Base-by-base conservation (phyloP, 768 basidiomycete species). In the Tulasnella calospora region DNA sequence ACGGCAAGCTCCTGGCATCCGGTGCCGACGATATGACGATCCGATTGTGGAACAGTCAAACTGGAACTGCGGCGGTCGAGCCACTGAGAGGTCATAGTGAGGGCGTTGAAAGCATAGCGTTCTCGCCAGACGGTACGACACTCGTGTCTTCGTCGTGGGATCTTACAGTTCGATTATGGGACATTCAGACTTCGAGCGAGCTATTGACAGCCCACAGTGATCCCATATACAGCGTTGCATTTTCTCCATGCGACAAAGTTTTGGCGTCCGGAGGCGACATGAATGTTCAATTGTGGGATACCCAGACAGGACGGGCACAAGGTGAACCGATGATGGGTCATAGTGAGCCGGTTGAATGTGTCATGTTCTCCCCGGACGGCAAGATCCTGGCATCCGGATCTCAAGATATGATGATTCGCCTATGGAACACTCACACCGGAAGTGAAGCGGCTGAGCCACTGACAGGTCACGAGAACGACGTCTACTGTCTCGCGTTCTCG, bases 81-180 rank as follows among this genome's bases (percentile, higher is more conserved):
- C 73, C 79, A 12, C 51, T 79, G 15, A 38, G 10, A 17, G 79
- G 79, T 15, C 80, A 80, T 51, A 47, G 35, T 1, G 51, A 74
- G 27, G 85, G 85, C 4, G 85, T 87, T 72, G 86, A 85, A 1
- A 83, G 82, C 57, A 85, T 86, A 76, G 81, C 83, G 80, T 84
- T 86, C 75, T 86, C 85, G 13, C 86, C 86, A 38, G 86, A 87
- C 81, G 85, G 85, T 9, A 82, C 83, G 69, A 82, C 85, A 72
- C 83, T 87, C 44, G 85, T 85, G 55, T 86, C 86, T 19, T 86
- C 86, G 4, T 84, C 83, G 44, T 81, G 85, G 30, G 87, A 87
- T 80, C 84, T 85, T 33, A 84, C 86, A 80, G 84, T 87, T 61
- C 83, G 86, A 47, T 83, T 87, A 1, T 87, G 87, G 87, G 86